A percentile compares a stretch with the other conserved stretches of the same genome.
Evolutionary conservation across 306 rosid species (phyloP).

Genomic region (Astragalus membranaceus): DNA sequence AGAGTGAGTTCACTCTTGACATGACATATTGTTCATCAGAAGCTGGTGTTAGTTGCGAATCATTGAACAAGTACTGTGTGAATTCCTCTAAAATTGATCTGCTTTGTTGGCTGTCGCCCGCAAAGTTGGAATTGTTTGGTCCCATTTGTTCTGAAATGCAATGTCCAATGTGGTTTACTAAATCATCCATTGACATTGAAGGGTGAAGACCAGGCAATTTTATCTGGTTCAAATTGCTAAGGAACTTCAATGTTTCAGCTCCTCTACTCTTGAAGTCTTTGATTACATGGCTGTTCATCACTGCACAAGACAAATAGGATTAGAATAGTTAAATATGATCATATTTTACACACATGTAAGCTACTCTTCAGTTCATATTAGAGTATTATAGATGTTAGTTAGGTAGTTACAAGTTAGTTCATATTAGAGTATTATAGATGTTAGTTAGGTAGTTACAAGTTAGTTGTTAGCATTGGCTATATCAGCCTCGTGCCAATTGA

Average conservation of each 20-base stretch:
- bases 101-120: conserved; percentile 30
- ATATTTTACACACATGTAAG: no score
- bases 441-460: no score
- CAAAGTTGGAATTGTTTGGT: conserved; percentile 24
- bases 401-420: no score
- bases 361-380: no score
- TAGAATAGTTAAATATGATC: no score
- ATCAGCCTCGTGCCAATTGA: no score
- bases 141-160: conserved; percentile 60
- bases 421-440: no score
- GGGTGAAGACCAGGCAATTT: conserved; percentile 59
- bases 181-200: conserved; percentile 68
- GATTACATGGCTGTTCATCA: conserved; percentile 26
- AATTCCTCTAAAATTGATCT: conserved; percentile 55
- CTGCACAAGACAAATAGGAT: conserved; percentile 23
- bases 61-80: conserved; percentile 51
- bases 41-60: conserved; percentile 33
- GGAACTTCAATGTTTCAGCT: conserved; percentile 37
- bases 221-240: conserved; percentile 45
- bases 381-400: no score
- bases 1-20: conserved; percentile 72
- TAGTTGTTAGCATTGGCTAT: no score
- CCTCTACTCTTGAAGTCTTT: conserved; percentile 31
- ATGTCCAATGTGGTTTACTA: conserved; percentile 51
- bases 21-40: conserved; percentile 58